phyloP scores from a whole-genome alignment of 257 asterid species.

The Schizonepeta tenuifolia region DNA sequence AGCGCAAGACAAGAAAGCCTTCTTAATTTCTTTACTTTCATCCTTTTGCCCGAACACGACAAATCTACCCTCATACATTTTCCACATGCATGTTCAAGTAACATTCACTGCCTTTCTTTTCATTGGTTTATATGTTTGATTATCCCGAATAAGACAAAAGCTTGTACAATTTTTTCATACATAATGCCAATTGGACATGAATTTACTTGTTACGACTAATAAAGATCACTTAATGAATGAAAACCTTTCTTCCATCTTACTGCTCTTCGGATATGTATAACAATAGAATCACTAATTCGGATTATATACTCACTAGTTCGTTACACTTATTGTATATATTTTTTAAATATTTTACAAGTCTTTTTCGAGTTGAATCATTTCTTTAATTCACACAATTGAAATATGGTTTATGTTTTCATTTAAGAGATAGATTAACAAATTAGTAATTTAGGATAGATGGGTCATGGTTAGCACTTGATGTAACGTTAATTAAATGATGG shows the following conservation, averaged over 20 bases:
- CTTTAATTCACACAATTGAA: no score
- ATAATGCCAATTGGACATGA: not conserved
- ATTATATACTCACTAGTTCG: not conserved
- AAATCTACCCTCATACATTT: slow-evolving; percentile 16
- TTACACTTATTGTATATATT: not conserved
- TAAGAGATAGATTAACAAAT: no score
- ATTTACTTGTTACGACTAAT: slow-evolving; percentile 5
- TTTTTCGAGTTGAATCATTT: no score
- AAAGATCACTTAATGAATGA: not conserved
- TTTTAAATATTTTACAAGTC: no score
- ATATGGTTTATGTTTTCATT: no score
- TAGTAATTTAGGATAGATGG: no score
- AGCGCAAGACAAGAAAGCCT: slow-evolving; percentile 24
- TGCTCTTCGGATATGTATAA: not conserved
- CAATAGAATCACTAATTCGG: not conserved
- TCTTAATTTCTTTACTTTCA: not conserved
- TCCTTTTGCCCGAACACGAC: slow-evolving; percentile 19
- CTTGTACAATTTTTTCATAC: not conserved
- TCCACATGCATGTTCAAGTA: slow-evolving; percentile 1
- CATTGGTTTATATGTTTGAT: not conserved
- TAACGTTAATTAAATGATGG: slow-evolving; percentile 26
- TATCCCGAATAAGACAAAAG: not conserved
- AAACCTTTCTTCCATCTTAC: slow-evolving; percentile 5
- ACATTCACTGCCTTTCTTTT: not conserved
- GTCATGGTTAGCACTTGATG: no score